Evolutionary conservation across 352 stramenopile genomes (phyloP).

Genomic region (Peronospora destructor): DNA sequence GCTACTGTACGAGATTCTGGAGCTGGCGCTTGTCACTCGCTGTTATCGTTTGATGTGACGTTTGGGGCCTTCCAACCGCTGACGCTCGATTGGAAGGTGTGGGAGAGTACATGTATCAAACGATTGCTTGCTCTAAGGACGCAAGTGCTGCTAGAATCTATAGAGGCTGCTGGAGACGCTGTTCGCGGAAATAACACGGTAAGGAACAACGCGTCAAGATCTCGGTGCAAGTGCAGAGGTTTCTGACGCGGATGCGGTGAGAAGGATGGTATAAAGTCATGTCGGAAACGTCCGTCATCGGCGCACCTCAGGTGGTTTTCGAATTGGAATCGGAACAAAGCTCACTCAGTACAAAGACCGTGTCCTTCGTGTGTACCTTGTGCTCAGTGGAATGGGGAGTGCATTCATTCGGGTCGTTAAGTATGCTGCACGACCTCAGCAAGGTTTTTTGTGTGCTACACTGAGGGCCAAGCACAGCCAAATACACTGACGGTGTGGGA

Average conservation of each 20-base stretch:
- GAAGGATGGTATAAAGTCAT: conserved; percentile 56
- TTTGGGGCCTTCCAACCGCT: no score
- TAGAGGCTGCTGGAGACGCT: conserved; percentile 62
- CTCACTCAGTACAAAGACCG: conserved; percentile 49
- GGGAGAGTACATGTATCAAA: no score
- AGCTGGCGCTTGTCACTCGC: no score
- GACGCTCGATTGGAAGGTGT: no score
- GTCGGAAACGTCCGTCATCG: conserved; percentile 66
- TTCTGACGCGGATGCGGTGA: conserved; percentile 28
- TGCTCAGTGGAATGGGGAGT: conserved; percentile 78
- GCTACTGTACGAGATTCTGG: no score
- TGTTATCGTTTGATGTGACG: no score
- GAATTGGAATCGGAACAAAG: conserved; percentile 73
- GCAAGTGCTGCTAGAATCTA: no score
- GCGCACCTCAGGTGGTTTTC: conserved; percentile 72
- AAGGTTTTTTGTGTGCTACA: no score
- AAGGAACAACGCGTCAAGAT: conserved; percentile 48
- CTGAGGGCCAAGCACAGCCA: no score
- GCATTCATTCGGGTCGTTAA: conserved; percentile 59
- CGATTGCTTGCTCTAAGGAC: no score
- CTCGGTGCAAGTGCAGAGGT: conserved; percentile 40
- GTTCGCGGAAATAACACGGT: conserved; percentile 48
- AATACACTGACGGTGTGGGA: no score
- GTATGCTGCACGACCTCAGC: conserved; percentile 43
- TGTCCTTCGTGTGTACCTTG: conserved; percentile 56